Conservation (phyloP, 495 filamentous ascomycete species). For the Geoglossum glabrum region DNA sequence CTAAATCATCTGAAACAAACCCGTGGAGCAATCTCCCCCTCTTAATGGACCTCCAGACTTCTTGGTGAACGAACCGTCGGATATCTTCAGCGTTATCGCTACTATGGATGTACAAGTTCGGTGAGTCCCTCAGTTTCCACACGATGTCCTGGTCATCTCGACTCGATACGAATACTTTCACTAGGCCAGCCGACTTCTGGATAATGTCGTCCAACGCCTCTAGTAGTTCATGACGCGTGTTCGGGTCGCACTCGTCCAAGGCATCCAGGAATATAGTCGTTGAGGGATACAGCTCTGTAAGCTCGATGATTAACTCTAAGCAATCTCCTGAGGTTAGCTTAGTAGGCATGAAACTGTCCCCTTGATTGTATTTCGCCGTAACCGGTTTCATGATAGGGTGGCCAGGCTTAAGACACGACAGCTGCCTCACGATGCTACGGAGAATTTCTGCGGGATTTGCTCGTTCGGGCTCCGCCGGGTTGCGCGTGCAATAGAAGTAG, state of each 20-base stretch:
- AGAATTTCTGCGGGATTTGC: background rate
- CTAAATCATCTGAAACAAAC: background rate
- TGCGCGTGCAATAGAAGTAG: background rate
- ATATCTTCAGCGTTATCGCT: slow-evolving; percentile 7
- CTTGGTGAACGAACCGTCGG: slow-evolving; percentile 4
- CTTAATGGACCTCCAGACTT: slow-evolving; percentile 2
- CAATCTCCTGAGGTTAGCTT: background rate
- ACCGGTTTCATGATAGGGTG: background rate
- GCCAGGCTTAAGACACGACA: background rate
- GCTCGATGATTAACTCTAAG: background rate
- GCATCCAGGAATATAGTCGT: slow-evolving; percentile 28
- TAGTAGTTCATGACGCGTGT: slow-evolving; percentile 15
- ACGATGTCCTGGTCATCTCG: slow-evolving; percentile 20
- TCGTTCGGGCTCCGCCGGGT: background rate
- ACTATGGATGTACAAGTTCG: slow-evolving; percentile 9
- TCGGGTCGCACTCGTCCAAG: slow-evolving; percentile 24
- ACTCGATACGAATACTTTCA: slow-evolving; percentile 23
- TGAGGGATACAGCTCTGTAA: slow-evolving; percentile 7
- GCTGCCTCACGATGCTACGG: background rate
- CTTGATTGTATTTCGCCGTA: background rate
- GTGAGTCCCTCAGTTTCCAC: background rate
- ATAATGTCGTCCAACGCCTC: slow-evolving; percentile 17
- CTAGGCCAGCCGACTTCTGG: slow-evolving; percentile 11
- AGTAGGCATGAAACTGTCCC: background rate
- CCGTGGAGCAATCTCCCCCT: background rate